Conservation (phyloP, 2,329 filamentous ascomycete species). For the Davidsoniella eucalypti region DNA sequence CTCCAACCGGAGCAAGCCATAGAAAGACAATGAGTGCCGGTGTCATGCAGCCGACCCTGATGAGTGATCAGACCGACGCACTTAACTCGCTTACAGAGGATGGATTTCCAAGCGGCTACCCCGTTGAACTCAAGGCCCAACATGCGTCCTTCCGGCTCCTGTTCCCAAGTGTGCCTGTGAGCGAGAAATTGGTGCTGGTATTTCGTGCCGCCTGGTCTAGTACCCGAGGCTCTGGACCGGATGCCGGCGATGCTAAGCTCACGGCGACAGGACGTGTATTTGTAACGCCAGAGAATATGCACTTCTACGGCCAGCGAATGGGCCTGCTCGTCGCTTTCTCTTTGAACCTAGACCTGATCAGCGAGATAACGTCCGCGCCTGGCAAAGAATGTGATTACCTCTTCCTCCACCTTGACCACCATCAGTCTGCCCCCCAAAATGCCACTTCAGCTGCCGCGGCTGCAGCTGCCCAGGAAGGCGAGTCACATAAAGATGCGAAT, state of each 20-base stretch:
- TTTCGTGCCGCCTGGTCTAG: slow-evolving; percentile 78
- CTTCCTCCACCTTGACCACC: slow-evolving; percentile 45
- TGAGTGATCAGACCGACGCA: slow-evolving; percentile 2
- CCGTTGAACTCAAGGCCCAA: slow-evolving; percentile 64
- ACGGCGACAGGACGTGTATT: slow-evolving; percentile 60
- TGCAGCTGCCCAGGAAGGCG: neutral
- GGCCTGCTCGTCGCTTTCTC: slow-evolving; percentile 75
- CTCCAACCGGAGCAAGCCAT: slow-evolving; percentile 8
- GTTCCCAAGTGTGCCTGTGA: slow-evolving; percentile 61
- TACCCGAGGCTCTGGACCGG: slow-evolving; percentile 25
- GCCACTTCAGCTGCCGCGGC: neutral
- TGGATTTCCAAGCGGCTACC: slow-evolving; percentile 60
- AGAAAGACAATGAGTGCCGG: slow-evolving; percentile 13
- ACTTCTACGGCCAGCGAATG: slow-evolving; percentile 92
- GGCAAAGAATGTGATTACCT: slow-evolving; percentile 89
- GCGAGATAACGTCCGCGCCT: slow-evolving; percentile 74
- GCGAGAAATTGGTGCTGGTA: slow-evolving; percentile 76
- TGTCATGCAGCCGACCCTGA: slow-evolving; percentile 7
- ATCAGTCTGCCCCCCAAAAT: neutral
- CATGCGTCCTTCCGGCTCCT: slow-evolving; percentile 86
- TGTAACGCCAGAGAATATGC: slow-evolving; percentile 72
- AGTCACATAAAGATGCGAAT: neutral
- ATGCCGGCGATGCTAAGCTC: slow-evolving; percentile 22
- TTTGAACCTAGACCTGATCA: slow-evolving; percentile 58
- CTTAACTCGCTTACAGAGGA: slow-evolving; percentile 21